Conservation (phyloP, 148 eudicot genomes). For the Pouteria glomerata region DNA sequence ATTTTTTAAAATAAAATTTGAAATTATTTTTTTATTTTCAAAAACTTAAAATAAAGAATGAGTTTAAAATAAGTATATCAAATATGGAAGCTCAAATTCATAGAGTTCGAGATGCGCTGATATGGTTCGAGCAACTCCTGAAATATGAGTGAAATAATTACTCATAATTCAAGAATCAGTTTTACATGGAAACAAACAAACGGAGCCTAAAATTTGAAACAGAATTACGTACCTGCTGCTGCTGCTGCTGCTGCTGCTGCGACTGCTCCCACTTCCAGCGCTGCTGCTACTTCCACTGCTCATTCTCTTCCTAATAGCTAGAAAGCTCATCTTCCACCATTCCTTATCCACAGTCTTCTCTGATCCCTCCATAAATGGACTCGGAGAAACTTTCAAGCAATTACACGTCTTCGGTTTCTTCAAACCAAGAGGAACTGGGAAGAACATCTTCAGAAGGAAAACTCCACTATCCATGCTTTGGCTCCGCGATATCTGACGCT, state of each 20-base stretch:
- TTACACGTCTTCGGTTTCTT: conserved; percentile 14
- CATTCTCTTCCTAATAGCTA: background rate
- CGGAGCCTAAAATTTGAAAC: too few relatives aligned
- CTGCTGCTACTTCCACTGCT: conserved; percentile 11
- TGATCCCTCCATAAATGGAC: conserved; percentile 9
- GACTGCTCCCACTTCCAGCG: conserved; percentile 1
- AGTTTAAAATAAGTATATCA: too few relatives aligned
- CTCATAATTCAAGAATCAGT: too few relatives aligned
- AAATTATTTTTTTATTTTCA: too few relatives aligned
- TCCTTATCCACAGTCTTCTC: conserved; percentile 11
- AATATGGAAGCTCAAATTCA: too few relatives aligned
- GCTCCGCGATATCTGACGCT: conserved; percentile 16
- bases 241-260: conserved; percentile 1
- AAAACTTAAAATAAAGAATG: too few relatives aligned
- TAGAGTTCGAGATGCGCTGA: too few relatives aligned
- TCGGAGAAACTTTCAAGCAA: conserved; percentile 3
- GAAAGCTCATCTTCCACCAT: conserved; percentile 25
- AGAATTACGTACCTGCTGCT: conserved; percentile 3
- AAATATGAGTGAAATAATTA: too few relatives aligned
- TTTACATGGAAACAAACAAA: too few relatives aligned
- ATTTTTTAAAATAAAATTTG: too few relatives aligned
- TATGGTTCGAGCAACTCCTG: too few relatives aligned
- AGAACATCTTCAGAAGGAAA: conserved; percentile 26
- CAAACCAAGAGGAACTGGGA: conserved; percentile 18
- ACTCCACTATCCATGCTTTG: conserved; percentile 35